Conservation (phyloP, 116 monocot species). For the Papilionanthe hybrid region DNA sequence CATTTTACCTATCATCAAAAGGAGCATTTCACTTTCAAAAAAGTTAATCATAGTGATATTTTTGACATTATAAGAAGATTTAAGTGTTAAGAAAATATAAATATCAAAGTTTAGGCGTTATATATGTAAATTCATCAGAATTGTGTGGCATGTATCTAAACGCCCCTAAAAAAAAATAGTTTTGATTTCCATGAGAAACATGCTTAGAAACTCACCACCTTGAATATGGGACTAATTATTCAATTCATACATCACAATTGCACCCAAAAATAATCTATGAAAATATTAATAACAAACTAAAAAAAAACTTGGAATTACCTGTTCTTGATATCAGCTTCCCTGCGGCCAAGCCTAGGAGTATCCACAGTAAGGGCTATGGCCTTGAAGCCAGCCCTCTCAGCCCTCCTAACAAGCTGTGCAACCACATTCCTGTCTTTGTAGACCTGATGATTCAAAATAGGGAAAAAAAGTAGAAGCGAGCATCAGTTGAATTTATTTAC, state of each 20-base stretch:
- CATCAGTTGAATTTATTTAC: background rate
- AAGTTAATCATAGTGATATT: too few relatives aligned
- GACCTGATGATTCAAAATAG: background rate
- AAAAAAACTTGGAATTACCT: background rate
- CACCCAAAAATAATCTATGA: background rate
- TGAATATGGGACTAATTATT: background rate
- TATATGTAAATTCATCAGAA: too few relatives aligned
- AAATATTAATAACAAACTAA: background rate
- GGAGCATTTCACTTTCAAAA: too few relatives aligned
- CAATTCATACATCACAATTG: background rate
- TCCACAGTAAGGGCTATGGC: constrained; percentile 16
- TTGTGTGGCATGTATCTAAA: too few relatives aligned
- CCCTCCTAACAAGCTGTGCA: constrained; percentile 18
- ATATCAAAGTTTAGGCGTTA: too few relatives aligned
- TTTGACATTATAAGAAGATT: too few relatives aligned
- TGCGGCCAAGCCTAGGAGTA: constrained; percentile 13
- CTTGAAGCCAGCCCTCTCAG: constrained; percentile 13
- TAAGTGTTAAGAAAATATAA: too few relatives aligned
- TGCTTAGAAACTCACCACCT: background rate
- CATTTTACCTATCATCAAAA: too few relatives aligned
- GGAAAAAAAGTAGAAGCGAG: background rate
- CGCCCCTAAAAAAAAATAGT: background rate
- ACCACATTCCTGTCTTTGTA: constrained; percentile 14
- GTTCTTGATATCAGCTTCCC: constrained; percentile 12
- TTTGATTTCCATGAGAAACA: background rate